Conservation (phyloP, 148 eudicot species). For the Heliamphora exappendiculata region DNA sequence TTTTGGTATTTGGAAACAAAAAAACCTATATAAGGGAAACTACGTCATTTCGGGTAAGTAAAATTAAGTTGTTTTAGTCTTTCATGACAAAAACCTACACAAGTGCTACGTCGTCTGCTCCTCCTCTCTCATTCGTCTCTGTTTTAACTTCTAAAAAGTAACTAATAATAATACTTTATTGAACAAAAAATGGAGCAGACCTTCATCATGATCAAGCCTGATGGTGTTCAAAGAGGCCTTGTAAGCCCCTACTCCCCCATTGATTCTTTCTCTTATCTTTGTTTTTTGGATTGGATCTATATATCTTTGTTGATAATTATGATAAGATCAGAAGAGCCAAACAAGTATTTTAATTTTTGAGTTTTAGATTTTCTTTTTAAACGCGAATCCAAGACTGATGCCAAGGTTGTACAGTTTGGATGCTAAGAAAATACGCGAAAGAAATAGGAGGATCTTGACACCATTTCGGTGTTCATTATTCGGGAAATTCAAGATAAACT, state of each 20-base stretch:
- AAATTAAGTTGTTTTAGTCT: too few relatives aligned
- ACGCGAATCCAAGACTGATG: neutral
- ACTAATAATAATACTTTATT: neutral
- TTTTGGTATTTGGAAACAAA: too few relatives aligned
- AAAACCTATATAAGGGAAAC: too few relatives aligned
- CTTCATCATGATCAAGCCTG: slow-evolving; percentile 83
- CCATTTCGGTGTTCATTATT: neutral
- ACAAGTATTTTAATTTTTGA: neutral
- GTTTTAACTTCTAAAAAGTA: neutral
- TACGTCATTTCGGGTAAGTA: too few relatives aligned
- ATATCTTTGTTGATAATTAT: neutral
- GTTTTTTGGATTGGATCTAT: neutral
- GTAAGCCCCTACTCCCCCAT: slow-evolving; percentile 22
- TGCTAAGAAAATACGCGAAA: neutral
- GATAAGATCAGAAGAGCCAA: neutral
- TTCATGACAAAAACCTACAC: too few relatives aligned
- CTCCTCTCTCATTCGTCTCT: neutral
- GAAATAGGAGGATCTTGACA: neutral
- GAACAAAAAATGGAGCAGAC: slow-evolving; percentile 61
- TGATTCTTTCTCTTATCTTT: neutral
- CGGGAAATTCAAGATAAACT: neutral
- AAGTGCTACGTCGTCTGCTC: too few relatives aligned
- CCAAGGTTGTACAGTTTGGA: neutral
- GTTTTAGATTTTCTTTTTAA: neutral
- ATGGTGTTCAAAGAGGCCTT: slow-evolving; percentile 76